These are phyloP conservation scores for Sporormia fimetaria DNA, from an alignment of 495 filamentous ascomycete genomes.

Conservation along the genomic window DNA sequence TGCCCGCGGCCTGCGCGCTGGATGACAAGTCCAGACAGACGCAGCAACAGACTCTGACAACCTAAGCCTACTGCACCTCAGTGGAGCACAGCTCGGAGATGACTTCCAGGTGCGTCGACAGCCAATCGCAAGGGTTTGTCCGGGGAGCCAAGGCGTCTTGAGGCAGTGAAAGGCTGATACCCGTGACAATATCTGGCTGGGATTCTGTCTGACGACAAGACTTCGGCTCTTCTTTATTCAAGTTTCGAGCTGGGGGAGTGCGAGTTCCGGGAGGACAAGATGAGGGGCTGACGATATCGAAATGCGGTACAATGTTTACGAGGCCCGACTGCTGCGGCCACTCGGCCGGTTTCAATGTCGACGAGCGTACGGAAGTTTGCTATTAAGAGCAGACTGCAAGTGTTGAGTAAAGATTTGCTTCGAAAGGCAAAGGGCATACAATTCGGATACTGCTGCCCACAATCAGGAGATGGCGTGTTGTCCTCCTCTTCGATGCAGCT, in stretches of 20 bases:
- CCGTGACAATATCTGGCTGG: constrained; percentile 12
- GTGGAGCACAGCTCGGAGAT: constrained; percentile 13
- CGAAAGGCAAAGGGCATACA: constrained; percentile 22
- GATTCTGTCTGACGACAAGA: constrained; percentile 9
- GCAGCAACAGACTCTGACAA: constrained; percentile 5
- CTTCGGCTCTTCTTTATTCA: not conserved
- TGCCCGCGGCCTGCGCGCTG: constrained; percentile 4
- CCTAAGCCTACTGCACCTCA: constrained; percentile 2
- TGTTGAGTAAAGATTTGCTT: constrained; percentile 16
- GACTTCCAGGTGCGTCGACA: constrained; percentile 13
- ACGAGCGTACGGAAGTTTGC: too few relatives aligned
- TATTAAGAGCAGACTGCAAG: not conserved
- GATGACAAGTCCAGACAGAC: constrained; percentile 7
- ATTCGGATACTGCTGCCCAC: too few relatives aligned
- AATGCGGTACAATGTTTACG: constrained; percentile 15
- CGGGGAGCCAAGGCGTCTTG: too few relatives aligned
- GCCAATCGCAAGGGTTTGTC: constrained; percentile 19
- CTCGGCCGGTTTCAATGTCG: too few relatives aligned
- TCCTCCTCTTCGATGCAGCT: constrained; percentile 8
- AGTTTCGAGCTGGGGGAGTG: constrained; percentile 22
- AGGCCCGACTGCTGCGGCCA: not conserved
- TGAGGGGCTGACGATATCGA: too few relatives aligned
- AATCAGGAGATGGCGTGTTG: too few relatives aligned
- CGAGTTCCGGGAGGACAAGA: constrained; percentile 12
- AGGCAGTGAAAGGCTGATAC: constrained; percentile 19